Evolutionary conservation across 371 early-diverging fungal species (phyloP).

Genomic region (Mortierella sp.): DNA sequence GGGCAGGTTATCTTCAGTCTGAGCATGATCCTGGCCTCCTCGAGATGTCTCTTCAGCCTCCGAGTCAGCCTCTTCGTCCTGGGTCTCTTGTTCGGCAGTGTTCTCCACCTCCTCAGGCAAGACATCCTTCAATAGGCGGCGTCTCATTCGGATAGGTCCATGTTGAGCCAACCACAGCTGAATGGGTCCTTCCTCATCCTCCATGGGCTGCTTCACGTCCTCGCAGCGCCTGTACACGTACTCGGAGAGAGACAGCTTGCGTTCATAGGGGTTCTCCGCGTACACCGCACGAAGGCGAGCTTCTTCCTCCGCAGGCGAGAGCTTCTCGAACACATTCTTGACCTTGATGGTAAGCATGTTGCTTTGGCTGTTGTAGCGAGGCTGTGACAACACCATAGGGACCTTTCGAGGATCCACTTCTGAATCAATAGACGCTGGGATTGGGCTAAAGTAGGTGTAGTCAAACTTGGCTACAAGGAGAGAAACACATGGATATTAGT

Average conservation of each 20-base stretch:
- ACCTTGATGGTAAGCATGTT: conserved; percentile 49
- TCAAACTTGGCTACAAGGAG: conserved; percentile 58
- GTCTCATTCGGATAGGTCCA: conserved; percentile 52
- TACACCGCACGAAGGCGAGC: conserved; percentile 26
- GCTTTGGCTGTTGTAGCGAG: conserved; percentile 35
- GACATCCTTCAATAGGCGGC: conserved; percentile 27
- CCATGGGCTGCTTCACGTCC: conserved; percentile 49
- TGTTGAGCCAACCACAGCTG: conserved; percentile 54
- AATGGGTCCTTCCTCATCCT: conserved; percentile 50
- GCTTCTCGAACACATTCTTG: conserved; percentile 54
- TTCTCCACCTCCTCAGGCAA: conserved; percentile 6
- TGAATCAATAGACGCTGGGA: conserved; percentile 41
- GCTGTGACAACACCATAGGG: conserved; percentile 32
- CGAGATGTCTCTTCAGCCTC: conserved; percentile 16
- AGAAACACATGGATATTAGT: too few relatives aligned
- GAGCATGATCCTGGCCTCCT: conserved; percentile 1
- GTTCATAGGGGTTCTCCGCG: conserved; percentile 42
- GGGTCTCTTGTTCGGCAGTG: conserved; percentile 2
- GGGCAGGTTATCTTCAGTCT: conserved; percentile 36
- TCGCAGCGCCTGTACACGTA: conserved; percentile 52
- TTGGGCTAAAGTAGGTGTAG: conserved; percentile 60
- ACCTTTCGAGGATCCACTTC: conserved; percentile 49
- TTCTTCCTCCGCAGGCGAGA: conserved; percentile 35
- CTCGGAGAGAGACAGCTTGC: conserved; percentile 44
- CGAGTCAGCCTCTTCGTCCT: conserved; percentile 5